Evolutionary conservation across 2,329 filamentous ascomycete genomes (phyloP), one percentile per base, ranked within the genome.

Genomic region (Thielaviopsis cerberus): DNA sequence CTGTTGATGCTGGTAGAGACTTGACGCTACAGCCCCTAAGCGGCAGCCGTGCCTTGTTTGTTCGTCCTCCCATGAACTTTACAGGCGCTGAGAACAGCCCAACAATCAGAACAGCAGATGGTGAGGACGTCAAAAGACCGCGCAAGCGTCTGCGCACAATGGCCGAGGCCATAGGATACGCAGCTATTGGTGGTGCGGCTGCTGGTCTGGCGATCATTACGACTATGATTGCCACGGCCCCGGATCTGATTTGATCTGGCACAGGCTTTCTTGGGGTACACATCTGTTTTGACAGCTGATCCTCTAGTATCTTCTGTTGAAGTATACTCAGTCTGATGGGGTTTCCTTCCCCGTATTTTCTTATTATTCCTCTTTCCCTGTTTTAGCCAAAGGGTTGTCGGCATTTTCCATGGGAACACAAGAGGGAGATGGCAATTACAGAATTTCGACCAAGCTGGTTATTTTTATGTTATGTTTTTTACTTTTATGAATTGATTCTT

Each of bases 221-320:
- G 0, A 68, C 69, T 1, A 63, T 72, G 13, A 68, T 72, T 50
- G 70, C 69, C 61, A 71, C 70, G 8, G 70, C 70, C 1, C 70
- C 70, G 0, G 65, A 65, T 3, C 67, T 71, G 48, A 60, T 56
- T 22, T 67, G 55, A 54, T 25, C 1, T 8, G 15, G 13, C 3
- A 17, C 13, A 3, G 5, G 15, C 10, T 17, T 17, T 2, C 34
- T 41, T 17, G 8, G 34, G 2, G 6, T 4, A 4, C 4, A 17
- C 13, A 5, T 41, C n/a, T 22, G 41, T 20, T 7, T 20, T 6
- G n/a, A n/a, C 6, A 20, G 41, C 4, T 15, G 27, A 27, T 22
- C 23, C 10, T 15, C 10, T 2, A 27, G n/a, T 23, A 20, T 20
- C 41, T 48, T 20, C 41, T 48, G 3, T 48, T 17, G 41, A 20